Base-by-base conservation (phyloP, 257 asterid species). In the Nicotiana knightiana region DNA sequence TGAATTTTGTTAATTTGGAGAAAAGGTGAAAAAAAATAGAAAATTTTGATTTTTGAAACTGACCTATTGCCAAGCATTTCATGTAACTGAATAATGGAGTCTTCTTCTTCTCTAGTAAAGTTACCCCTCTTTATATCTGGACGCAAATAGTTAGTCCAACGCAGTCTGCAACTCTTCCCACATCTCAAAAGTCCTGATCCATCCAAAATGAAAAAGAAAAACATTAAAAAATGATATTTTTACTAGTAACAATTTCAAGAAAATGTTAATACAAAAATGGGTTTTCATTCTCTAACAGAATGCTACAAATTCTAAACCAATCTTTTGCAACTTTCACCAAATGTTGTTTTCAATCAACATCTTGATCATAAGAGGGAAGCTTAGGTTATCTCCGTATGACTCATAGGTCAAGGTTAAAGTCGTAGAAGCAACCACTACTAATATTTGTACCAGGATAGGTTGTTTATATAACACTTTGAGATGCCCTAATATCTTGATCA, bases 61-160 rank as follows among this genome's bases (percentile, higher is more conserved):
- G 51, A 94, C 98, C 91, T 91, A 71, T 93, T 94, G 37, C 98
- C 98, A 84, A 93, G 87, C 77, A 68, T 63, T 82, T 86, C 85
- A 64, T 90, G 92, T 11, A 85, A 73, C 9, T 68, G 39, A 16
- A 89, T 86, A 79, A 90, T 88, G 3, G 85, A 65, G 8, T 88
- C 90, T 83, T 90, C 91, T 83, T 90, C 94, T 67, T 90, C 90
- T 80, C 62, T 54, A 55, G 84, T 82, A 89, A 90, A 90, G 58
- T 88, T 88, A 48, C 94, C 94, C 35, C 92, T 85, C 84, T 89
- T 90, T 12, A 90, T 87, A 62, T 90, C 93, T 4, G 93, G 93
- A 59, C 93, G 63, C 80, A 90, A 59, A 81, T 90, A 90, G n/a
- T 90, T 90, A 28, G 84, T 81, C 94, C 94, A 90, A 18, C 94